Base-by-base conservation (phyloP, 108 stramenopile species). In the Discostella pseudostelligera region DNA sequence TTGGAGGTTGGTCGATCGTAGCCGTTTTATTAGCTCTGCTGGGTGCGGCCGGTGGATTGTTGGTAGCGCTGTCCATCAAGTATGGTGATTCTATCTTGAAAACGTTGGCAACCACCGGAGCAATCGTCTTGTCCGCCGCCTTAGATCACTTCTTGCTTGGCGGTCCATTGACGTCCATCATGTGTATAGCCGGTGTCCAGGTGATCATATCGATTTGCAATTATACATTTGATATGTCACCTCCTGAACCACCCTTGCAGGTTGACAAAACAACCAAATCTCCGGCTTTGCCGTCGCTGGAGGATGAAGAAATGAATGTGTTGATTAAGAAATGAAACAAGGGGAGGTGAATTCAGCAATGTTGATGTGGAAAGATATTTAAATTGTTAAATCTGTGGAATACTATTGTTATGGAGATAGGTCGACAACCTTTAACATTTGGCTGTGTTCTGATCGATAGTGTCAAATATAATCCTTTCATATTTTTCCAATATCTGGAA, bases 61-160 rank as follows among this genome's bases (percentile, higher is more conserved):
- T 96, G 42, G 97, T 97, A 49, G 97, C 97, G 14, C 69, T 96
- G 13, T 92, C 88, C 24, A 89, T 96, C 77, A 97, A 97, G 74
- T 84, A 96, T 63, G 93, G 93, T 28, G 95, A 97, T 67, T 82
- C 91, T 11, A 93, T 97, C 56, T 70, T 97, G 59, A 97, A 97
- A 76, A 96, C 95, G 7, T 72, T 96, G 56, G 97, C 97, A 14
- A 89, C 87, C 4, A 94, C 89, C 17, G 92, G 92, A 24, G 87
- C 89, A 8, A 94, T 94, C 37, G 65, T 93, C 43, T 69, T 93
- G 25, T 86, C 87, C 9, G 77, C 81, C 17, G 17, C 84, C 4
- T 42, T 93, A 46, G 92, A 93, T 72, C 82, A 88, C 55, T 76
- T 57, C 22, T 25, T 89, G 12, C 59, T 93, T 65, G 84, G 76